Evolutionary conservation across 805 yeast genomes (phyloP), one percentile per base, ranked within the genome.

Genomic region (Nakazawaea holstii): DNA sequence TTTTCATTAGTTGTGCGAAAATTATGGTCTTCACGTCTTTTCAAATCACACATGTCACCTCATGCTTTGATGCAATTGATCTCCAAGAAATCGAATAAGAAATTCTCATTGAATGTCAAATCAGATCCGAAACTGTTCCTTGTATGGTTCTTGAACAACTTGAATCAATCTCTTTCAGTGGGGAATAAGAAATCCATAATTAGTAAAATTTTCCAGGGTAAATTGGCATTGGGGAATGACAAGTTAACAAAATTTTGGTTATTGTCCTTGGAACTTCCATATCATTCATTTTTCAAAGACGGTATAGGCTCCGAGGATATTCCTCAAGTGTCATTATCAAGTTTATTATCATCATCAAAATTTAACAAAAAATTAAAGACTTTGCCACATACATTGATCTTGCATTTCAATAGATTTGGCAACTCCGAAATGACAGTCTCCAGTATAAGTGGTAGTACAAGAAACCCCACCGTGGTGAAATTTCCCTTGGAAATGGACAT

Each of bases 381-480:
- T 36, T 61, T 71, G 17, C 95, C 95, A 0, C 70, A 71, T 32
- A 74, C 65, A 47, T 59, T 87, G 32, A 63, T 82, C 5, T 53
- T 87, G 2, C 80, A 79, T 54, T 70, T 80, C 48, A 78, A 84
- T 52, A 69, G 94, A 49, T 70, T 77, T 48, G 63, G 63, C 10
- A 70, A 68, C 26, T 55, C 60, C 11, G 61, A 62, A 9, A 55
- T 63, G 20, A 39, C 38, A 2, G 49, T 62, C 5, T 44, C 51
- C 1, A 66, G 68, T 14, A 50, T 52, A 9, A 43, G 48, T 35
- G 61, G 72, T 9, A 70, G 70, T 38, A 69, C 69, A 48, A 59
- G 77, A 47, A 82, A 80, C 55, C 80, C 80, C 30, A 82, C 86
- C 1, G 73, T 84, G 28, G 84, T 87, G 3, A 80, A 76, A 40